Evolutionary conservation across 306 rosid species (phyloP).

Genomic region (Ochetophila trinervis): DNA sequence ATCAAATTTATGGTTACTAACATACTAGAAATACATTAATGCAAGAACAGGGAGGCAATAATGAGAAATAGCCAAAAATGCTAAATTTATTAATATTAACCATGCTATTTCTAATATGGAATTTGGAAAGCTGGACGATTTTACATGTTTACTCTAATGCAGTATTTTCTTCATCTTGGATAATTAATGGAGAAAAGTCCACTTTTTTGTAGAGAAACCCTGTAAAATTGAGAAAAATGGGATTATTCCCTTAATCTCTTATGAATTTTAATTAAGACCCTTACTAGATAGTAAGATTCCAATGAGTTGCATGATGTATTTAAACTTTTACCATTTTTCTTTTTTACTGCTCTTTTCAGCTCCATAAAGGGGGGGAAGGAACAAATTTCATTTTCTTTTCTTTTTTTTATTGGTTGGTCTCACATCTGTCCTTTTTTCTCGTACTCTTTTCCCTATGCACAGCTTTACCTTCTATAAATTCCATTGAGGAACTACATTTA

Average conservation of each 20-base stretch:
- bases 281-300: conserved; percentile 3
- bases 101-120: conserved; percentile 5
- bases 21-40: conserved; percentile 11
- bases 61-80: conserved; percentile 3
- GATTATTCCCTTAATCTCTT: background rate
- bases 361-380: background rate
- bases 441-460: conserved; percentile 11
- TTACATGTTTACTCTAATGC: background rate
- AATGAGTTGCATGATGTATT: background rate
- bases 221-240: conserved; percentile 8
- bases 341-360: background rate
- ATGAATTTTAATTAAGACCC: conserved; percentile 2
- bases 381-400: background rate
- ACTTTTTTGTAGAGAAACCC: conserved; percentile 5
- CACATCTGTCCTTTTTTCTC: conserved; percentile 20
- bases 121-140: background rate
- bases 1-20: background rate
- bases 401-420: background rate
- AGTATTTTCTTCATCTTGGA: conserved; percentile 5
- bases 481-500: conserved; percentile 1
- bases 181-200: conserved; percentile 19
- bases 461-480: conserved; percentile 16
- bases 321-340: background rate
- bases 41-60: conserved; percentile 9
- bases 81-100: background rate